Base-by-base conservation (phyloP, 768 basidiomycete species). In the Termitomyces sp. region DNA sequence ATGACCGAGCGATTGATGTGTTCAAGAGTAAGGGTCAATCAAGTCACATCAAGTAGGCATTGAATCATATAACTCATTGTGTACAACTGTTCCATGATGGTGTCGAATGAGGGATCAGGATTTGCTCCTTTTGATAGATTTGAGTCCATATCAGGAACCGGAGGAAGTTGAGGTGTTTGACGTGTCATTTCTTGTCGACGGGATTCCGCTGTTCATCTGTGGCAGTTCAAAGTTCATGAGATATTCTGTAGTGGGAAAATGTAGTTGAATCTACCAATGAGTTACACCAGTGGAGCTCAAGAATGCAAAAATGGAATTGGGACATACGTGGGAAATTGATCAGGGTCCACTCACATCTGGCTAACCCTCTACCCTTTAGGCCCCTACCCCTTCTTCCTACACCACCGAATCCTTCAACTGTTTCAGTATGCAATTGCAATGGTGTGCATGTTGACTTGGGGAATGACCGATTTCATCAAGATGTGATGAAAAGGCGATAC, bases 101-200 rank as follows among this genome's bases (percentile, higher is more conserved):
- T 18, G 38, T 56, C 35, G 33, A 51, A 49, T 61, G 59, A 55
- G 18, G 54, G 20, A 9, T 46, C 22, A 46, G 22, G 22, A 57
- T 57, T 57, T 59, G 49, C 61, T 65, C 61, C 61, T 65, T 65
- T 65, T 62, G 64, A 62, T 56, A 57, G 45, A 57, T 55, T 18
- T 22, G n/a, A 44, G 22, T 16, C 22, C 28, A 35, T 46, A 57
- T 57, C 45, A 48, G 55, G 55, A 44, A 46, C 42, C 28, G 42
- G 42, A 45, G 8, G 9, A 18, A 35, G 48, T 36, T 36, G 16
- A 35, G 38, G 38, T 11, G 53, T 35, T 28, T 40, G 22, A 38
- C 8, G 38, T 54, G 39, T 55, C 28, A 32, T 40, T n/a, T 28
- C 18, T 49, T 48, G 46, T 4, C 3, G 16, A 36, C 51, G 18